Conservation (phyloP, 345 rosid species). For the Raphanus raphanistrum region DNA sequence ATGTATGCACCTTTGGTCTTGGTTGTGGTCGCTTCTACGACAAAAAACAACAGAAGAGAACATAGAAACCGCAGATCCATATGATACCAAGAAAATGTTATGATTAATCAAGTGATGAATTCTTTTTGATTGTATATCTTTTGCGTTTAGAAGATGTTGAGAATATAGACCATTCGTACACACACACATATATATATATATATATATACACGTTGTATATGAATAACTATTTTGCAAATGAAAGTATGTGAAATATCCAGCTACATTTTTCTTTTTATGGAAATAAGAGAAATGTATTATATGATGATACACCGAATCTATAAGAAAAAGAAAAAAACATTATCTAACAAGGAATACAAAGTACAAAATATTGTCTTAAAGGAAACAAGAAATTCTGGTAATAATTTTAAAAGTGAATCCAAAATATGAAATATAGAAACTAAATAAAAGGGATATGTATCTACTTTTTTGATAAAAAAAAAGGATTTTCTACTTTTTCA, state of each 20-base stretch:
- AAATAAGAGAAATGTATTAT: background rate
- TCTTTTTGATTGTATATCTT: background rate
- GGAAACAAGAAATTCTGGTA: background rate
- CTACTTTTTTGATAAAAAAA: no score
- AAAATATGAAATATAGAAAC: background rate
- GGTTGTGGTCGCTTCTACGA: background rate
- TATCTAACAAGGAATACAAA: background rate
- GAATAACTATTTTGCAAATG: background rate
- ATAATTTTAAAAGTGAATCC: background rate
- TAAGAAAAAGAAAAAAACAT: background rate
- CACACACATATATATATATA: background rate
- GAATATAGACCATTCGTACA: background rate
- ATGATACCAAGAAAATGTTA: background rate
- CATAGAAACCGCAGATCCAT: constrained; percentile 9
- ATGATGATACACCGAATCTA: background rate
- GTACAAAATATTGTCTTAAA: background rate
- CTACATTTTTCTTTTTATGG: background rate
- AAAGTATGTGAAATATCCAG: background rate
- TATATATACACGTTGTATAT: background rate
- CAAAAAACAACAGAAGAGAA: background rate
- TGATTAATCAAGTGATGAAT: background rate
- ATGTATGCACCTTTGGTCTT: constrained; percentile 7
- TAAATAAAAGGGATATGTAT: background rate
- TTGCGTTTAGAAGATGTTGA: constrained; percentile 12
- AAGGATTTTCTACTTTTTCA: background rate